Conservation (phyloP, 2,329 filamentous ascomycete species). For the Parastagonospora avenae region DNA sequence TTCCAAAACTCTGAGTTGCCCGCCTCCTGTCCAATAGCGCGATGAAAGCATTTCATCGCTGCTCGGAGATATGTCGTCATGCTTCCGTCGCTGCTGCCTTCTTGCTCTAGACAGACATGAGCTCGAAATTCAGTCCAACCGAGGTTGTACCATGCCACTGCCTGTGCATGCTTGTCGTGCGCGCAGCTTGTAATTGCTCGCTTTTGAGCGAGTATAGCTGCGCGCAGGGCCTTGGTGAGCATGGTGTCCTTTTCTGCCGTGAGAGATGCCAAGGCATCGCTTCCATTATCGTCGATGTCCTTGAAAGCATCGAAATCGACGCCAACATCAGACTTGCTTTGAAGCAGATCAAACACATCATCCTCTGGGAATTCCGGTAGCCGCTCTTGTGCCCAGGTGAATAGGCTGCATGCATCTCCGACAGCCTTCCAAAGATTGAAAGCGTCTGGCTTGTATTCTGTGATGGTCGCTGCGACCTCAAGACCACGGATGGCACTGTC, state of each 20-base stretch:
- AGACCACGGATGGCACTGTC: conserved; percentile 73
- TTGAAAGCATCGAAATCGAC: conserved; percentile 63
- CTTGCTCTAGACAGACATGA: conserved; percentile 66
- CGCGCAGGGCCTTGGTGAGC: conserved; percentile 67
- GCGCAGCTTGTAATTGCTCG: conserved; percentile 75
- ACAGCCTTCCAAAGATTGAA: conserved; percentile 97
- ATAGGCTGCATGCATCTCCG: conserved; percentile 85
- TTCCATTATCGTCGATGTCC: conserved; percentile 70
- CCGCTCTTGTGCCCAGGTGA: conserved; percentile 76
- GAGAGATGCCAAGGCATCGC: conserved; percentile 39
- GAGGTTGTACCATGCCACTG: conserved; percentile 96
- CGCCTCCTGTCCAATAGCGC: conserved; percentile 91
- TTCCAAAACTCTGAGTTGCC: conserved; percentile 98
- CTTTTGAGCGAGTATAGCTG: conserved; percentile 84
- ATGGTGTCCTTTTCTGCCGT: conserved; percentile 15
- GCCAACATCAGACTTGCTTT: conserved; percentile 54
- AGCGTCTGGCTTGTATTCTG: conserved; percentile 65
- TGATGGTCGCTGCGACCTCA: conserved; percentile 67
- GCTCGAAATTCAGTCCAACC: conserved; percentile 91
- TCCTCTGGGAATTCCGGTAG: conserved; percentile 66
- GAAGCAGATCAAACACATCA: conserved; percentile 64
- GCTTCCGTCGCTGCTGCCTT: conserved; percentile 22
- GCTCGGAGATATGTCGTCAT: conserved; percentile 77
- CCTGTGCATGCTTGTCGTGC: conserved; percentile 82
- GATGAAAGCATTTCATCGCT: conserved; percentile 88